Conservation (phyloP, 768 basidiomycete species). For the Glaciozyma martinii region DNA sequence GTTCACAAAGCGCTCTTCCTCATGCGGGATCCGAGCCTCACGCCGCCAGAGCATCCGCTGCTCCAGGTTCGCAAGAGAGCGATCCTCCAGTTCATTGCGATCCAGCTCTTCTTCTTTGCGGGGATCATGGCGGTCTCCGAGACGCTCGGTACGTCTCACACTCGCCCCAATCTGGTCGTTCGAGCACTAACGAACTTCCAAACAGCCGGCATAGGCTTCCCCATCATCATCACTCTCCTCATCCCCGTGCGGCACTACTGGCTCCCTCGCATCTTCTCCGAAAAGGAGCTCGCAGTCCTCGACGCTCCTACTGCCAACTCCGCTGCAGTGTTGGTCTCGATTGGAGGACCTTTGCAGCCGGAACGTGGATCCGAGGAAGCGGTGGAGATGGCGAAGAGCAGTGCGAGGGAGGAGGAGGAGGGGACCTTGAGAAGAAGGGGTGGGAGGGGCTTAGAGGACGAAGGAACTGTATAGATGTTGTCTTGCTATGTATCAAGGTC, state of each 20-base stretch:
- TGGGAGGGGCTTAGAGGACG: not conserved
- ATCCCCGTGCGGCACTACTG: constrained; percentile 63
- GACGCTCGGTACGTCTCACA: constrained; percentile 56
- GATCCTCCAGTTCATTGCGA: constrained; percentile 58
- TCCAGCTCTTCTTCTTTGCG: constrained; percentile 76
- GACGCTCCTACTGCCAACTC: constrained; percentile 69
- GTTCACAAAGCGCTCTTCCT: constrained; percentile 72
- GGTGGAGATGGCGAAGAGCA: not conserved
- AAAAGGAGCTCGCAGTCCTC: constrained; percentile 69
- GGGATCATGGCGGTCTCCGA: constrained; percentile 85
- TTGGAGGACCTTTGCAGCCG: constrained; percentile 31
- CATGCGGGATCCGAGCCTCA: constrained; percentile 59
- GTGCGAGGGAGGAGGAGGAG: not conserved
- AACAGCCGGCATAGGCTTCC: constrained; percentile 79
- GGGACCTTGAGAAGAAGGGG: not conserved
- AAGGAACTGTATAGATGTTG: not conserved
- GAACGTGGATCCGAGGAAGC: not conserved
- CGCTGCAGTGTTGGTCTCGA: constrained; percentile 33
- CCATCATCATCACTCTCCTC: constrained; percentile 73
- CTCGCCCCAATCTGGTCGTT: not conserved
- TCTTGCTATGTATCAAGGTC: no score
- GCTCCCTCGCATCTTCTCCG: constrained; percentile 62
- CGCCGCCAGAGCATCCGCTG: constrained; percentile 57
- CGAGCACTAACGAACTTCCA: not conserved
- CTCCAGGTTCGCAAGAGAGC: constrained; percentile 63